Evolutionary conservation across 139 green algal species (phyloP).

Genomic region (Mesotaenium endlicherianum): DNA sequence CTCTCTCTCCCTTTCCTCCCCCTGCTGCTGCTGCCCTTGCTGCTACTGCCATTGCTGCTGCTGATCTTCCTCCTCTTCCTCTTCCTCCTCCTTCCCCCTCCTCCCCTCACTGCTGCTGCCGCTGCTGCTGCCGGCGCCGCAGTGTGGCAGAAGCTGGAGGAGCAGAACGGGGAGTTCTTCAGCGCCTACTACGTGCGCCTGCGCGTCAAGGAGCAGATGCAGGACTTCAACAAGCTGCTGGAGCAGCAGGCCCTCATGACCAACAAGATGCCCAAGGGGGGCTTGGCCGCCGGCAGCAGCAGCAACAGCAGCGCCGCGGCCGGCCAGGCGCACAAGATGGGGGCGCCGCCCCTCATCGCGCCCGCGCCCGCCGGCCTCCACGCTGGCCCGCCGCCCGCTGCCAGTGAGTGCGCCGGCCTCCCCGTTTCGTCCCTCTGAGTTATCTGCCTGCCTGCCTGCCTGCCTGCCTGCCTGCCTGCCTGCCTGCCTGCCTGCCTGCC

Average conservation of each 20-base stretch:
- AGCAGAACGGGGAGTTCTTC: conserved; percentile 91
- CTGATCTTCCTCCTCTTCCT: neutral
- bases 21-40: neutral
- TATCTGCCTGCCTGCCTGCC: neutral
- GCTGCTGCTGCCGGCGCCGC: neutral
- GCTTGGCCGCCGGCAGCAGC: neutral
- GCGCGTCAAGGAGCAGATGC: conserved; percentile 86
- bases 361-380: neutral
- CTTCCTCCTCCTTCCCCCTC: neutral
- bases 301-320: neutral
- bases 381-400: neutral
- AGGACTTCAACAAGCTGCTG: conserved; percentile 83
- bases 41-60: neutral
- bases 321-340: conserved; percentile 13
- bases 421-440: neutral
- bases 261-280: conserved; percentile 3
- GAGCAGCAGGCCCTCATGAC: conserved; percentile 22
- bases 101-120: neutral
- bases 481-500: too few species aligned
- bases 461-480: too few species aligned
- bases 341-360: neutral
- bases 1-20: neutral
- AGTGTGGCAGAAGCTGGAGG: conserved; percentile 93
- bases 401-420: neutral
- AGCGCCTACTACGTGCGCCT: conserved; percentile 81